phyloP scores from a whole-genome alignment of 768 basidiomycete genomes.

The Pilatotrama ljubarskyi region DNA sequence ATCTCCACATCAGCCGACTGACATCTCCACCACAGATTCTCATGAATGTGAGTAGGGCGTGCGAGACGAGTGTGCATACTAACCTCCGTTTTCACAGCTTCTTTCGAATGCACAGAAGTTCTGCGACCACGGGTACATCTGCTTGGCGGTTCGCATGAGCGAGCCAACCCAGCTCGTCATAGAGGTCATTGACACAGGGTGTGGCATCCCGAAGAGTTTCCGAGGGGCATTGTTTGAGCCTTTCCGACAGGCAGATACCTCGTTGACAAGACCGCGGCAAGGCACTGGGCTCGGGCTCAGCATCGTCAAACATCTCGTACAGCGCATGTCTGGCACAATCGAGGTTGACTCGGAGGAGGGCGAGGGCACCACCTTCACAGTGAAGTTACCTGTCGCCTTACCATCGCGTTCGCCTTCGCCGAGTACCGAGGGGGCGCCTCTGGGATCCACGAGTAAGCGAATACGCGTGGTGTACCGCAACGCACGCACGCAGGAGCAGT shows the following conservation, averaged over 20 bases:
- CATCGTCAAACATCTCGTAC: constrained; percentile 33
- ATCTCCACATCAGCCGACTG: neutral
- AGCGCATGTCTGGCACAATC: constrained; percentile 31
- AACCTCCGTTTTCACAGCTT: constrained; percentile 13
- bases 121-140: constrained; percentile 30
- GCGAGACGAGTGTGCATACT: neutral
- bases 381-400: constrained; percentile 26
- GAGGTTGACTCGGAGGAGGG: constrained; percentile 30
- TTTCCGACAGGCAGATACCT: constrained; percentile 32
- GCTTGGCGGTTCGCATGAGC: constrained; percentile 23
- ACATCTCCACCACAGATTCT: constrained; percentile 19
- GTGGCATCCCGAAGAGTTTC: constrained; percentile 31
- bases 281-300: constrained; percentile 33
- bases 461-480: constrained; percentile 28
- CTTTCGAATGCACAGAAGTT: constrained; percentile 33
- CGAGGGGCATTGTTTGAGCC: constrained; percentile 30
- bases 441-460: constrained; percentile 11
- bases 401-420: constrained; percentile 13
- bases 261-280: constrained; percentile 27
- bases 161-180: constrained; percentile 20
- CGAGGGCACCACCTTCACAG: constrained; percentile 28
- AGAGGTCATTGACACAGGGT: constrained; percentile 30
- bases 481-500: constrained; percentile 23
- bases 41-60: constrained; percentile 28
- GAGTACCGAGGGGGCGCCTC: neutral